Evolutionary conservation across 106 monocot species (phyloP).

Genomic region (Gastrodia elata): DNA sequence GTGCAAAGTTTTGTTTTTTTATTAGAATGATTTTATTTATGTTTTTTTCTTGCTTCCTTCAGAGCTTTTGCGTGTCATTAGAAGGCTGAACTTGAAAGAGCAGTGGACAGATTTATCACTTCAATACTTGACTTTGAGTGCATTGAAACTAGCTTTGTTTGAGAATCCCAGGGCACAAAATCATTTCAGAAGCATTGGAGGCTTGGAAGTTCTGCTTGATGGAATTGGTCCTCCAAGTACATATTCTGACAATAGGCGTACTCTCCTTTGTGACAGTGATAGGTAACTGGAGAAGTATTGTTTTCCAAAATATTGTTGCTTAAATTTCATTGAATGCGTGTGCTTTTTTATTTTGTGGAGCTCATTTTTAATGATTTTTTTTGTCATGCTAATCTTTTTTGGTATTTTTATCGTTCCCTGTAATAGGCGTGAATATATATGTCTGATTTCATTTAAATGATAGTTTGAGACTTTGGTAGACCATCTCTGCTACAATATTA

Average conservation of each 20-base stretch:
- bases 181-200: constrained; percentile 99
- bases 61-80: constrained; percentile 86
- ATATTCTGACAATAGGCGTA: constrained; percentile 41
- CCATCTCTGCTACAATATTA: background rate
- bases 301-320: background rate
- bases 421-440: background rate
- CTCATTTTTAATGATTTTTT: background rate
- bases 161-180: constrained; percentile 84
- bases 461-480: background rate
- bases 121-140: constrained; percentile 58
- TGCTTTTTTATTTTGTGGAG: background rate
- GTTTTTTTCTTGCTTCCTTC: constrained; percentile 8
- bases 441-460: background rate
- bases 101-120: constrained; percentile 75
- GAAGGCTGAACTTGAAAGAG: constrained; percentile 78
- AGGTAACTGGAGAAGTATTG: constrained; percentile 27
- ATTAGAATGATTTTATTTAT: background rate
- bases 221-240: constrained; percentile 73
- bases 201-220: constrained; percentile 90
- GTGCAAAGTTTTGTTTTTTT: background rate
- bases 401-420: background rate
- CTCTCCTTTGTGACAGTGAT: constrained; percentile 38
- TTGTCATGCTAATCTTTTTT: background rate
- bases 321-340: background rate
- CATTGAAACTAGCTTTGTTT: constrained; percentile 56